Percentiles rank a stretch among this genome's conserved stretches.
phyloP scores from a whole-genome alignment of 352 stramenopile species.

The Phytophthora sojae region DNA sequence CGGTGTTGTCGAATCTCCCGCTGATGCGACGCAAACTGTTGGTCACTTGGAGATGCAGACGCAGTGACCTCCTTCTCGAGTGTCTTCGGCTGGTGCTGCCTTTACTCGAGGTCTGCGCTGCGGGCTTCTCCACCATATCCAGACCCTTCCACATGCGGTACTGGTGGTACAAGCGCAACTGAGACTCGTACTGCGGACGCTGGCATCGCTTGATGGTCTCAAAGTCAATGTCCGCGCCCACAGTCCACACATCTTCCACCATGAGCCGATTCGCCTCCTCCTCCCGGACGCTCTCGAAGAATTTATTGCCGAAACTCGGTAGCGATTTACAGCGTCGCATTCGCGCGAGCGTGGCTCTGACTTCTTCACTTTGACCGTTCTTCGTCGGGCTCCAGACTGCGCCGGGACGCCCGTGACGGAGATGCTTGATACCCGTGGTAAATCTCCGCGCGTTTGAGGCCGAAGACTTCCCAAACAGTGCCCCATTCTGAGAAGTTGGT shows the following conservation, averaged over 20 bases:
- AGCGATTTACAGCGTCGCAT: not conserved
- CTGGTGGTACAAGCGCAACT: constrained; percentile 53
- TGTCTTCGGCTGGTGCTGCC: not conserved
- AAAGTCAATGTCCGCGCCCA: constrained; percentile 51
- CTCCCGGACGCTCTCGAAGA: not conserved
- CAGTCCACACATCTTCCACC: not conserved
- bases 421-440: not conserved
- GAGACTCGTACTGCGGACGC: constrained; percentile 56
- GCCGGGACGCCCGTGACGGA: not conserved
- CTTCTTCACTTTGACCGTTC: not conserved
- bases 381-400: not conserved
- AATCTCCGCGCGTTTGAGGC: not conserved
- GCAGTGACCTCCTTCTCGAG: not conserved
- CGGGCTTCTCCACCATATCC: not conserved
- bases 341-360: not conserved
- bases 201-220: constrained; percentile 67
- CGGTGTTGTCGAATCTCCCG: not conserved
- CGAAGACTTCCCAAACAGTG: not conserved
- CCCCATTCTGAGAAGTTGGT: not conserved
- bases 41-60: not conserved
- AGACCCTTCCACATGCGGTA: constrained; percentile 47
- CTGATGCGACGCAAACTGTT: not conserved
- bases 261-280: not conserved
- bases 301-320: not conserved
- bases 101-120: not conserved